Evolutionary conservation across 139 green algal genomes (phyloP).

Genomic region (Haematococcus sp.): DNA sequence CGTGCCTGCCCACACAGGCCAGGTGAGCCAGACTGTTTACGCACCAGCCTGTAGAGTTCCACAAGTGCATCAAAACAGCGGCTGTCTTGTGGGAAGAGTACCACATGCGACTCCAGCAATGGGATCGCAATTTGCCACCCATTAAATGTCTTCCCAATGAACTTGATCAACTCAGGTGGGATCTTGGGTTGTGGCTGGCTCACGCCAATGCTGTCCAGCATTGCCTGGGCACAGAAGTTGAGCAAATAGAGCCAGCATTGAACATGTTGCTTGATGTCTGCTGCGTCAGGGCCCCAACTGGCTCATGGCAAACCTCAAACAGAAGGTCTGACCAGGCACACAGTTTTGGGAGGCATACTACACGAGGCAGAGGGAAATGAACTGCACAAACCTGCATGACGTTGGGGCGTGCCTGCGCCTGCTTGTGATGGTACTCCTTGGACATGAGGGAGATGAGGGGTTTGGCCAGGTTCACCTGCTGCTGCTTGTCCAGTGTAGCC

Average conservation of each 20-base stretch:
- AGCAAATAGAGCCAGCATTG: conserved; percentile 1
- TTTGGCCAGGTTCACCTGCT: conserved; percentile 91
- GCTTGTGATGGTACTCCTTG: conserved; percentile 86
- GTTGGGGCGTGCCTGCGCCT: conserved; percentile 80
- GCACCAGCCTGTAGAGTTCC: conserved; percentile 74
- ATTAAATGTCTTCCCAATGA: conserved; percentile 94
- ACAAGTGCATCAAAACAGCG: conserved; percentile 88
- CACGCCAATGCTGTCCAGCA: conserved; percentile 91
- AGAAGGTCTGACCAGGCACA: too few relatives aligned
- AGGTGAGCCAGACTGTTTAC: too few relatives aligned
- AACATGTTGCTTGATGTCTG: too few relatives aligned
- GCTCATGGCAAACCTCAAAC: background rate
- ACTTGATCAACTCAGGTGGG: conserved; percentile 96
- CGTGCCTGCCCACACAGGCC: too few relatives aligned
- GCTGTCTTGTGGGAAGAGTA: conserved; percentile 89
- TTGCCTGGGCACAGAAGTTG: conserved; percentile 51
- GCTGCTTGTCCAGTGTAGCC: conserved; percentile 88
- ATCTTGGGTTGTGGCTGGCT: conserved; percentile 98
- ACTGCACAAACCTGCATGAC: conserved; percentile 87
- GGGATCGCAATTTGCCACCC: conserved; percentile 96
- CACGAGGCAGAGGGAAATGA: background rate
- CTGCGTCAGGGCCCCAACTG: too few relatives aligned
- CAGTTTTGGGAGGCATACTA: too few relatives aligned
- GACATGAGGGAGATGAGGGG: conserved; percentile 92
- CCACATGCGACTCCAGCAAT: conserved; percentile 93